Percentiles rank a stretch among this genome's conserved stretches.
These are phyloP conservation scores for Fraxinus nigra DNA, from an alignment of 305 asterid genomes.

Conservation along the genomic window DNA sequence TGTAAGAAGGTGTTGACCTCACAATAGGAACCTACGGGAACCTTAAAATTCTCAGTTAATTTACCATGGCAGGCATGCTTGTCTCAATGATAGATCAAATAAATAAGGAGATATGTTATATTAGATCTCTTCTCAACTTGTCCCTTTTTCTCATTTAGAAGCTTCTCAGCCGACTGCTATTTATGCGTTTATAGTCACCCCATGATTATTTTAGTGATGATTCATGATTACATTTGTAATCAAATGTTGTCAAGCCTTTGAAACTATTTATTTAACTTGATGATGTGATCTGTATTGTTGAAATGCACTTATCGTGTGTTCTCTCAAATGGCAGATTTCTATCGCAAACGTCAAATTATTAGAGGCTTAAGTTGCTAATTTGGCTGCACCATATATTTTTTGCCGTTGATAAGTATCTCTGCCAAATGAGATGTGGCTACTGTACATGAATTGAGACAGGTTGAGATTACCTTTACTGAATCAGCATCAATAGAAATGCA, in stretches of 20 bases:
- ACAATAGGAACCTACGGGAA: background rate
- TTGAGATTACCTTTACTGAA: background rate
- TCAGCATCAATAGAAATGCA: constrained; percentile 36
- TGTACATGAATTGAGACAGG: constrained; percentile 17
- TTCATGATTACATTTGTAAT: background rate
- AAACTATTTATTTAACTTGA: constrained; percentile 3
- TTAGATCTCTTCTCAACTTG: background rate
- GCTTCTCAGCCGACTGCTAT: background rate
- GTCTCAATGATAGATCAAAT: background rate
- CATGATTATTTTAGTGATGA: background rate
- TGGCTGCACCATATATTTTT: background rate
- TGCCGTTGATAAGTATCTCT: background rate
- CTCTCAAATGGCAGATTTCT: constrained; percentile 27
- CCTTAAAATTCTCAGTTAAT: background rate
- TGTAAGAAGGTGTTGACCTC: background rate
- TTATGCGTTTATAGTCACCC: background rate
- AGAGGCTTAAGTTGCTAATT: constrained; percentile 10
- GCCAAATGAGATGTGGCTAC: background rate
- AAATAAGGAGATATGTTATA: background rate
- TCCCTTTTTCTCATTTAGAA: background rate
- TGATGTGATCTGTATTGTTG: constrained; percentile 3
- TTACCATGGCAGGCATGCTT: background rate
- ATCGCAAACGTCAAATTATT: constrained; percentile 9
- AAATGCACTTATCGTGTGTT: constrained; percentile 15
- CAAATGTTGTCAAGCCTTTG: background rate